Percentiles rank a stretch among this genome's conserved stretches.
These are phyloP conservation scores for Globisporangium sylvaticum DNA, from an alignment of 352 stramenopile species.

Conservation along the genomic window DNA sequence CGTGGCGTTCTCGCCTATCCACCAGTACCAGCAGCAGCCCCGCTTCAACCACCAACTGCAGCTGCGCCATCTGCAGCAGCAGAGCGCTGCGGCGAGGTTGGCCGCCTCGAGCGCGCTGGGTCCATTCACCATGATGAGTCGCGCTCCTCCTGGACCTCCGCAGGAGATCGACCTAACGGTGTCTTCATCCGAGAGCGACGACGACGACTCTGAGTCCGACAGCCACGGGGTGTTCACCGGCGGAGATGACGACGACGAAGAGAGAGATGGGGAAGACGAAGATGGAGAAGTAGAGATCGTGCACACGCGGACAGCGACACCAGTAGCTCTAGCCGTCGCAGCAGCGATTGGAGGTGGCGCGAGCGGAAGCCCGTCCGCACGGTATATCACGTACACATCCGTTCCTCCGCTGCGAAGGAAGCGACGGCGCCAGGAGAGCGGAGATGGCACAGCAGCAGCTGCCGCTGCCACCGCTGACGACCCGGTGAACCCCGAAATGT, in stretches of 20 bases:
- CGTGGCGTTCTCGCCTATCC: constrained; percentile 1
- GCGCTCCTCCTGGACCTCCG: constrained; percentile 6
- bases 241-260: constrained; percentile 10
- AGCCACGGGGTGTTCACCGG: not conserved
- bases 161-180: constrained; percentile 71
- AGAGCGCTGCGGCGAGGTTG: not conserved
- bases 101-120: not conserved
- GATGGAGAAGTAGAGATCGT: constrained; percentile 60
- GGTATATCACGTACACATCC: constrained; percentile 18
- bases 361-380: constrained; percentile 11
- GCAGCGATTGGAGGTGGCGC: not conserved
- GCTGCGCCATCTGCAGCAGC: not conserved
- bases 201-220: not conserved
- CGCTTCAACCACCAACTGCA: constrained; percentile 7
- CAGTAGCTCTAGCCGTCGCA: not conserved
- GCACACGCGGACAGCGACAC: constrained; percentile 1
- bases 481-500: constrained; percentile 11
- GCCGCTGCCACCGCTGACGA: not conserved
- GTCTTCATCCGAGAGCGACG: constrained; percentile 39
- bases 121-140: constrained; percentile 6
- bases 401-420: constrained; percentile 32
- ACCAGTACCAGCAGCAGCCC: not conserved
- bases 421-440: constrained; percentile 28
- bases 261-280: constrained; percentile 9
- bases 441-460: not conserved